Conservation (phyloP, 2,329 filamentous ascomycete genomes). For the Coniochaeta ligniaria region DNA sequence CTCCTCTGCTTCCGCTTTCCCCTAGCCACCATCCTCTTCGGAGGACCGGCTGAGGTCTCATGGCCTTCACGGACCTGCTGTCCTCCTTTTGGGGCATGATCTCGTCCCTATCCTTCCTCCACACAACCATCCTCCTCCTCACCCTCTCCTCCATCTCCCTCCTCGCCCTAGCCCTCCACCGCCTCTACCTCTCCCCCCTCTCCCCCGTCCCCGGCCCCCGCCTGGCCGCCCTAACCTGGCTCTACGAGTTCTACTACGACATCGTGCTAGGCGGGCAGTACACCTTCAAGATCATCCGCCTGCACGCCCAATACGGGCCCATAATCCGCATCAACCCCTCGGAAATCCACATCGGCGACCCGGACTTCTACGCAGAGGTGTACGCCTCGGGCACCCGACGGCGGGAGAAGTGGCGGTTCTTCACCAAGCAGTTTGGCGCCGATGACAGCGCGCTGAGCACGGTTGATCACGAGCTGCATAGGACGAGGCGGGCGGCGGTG, state of each 20-base stretch:
- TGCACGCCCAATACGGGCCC: constrained; percentile 28
- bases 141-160: neutral
- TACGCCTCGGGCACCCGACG: constrained; percentile 9
- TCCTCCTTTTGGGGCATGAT: neutral
- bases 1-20: neutral
- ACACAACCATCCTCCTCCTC: neutral
- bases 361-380: constrained; percentile 18
- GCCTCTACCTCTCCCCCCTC: constrained; percentile 9
- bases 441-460: constrained; percentile 6
- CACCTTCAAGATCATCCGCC: constrained; percentile 18
- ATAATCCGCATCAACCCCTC: constrained; percentile 24
- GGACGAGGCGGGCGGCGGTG: constrained; percentile 8
- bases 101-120: neutral
- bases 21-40: neutral
- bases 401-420: constrained; percentile 11
- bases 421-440: constrained; percentile 8
- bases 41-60: neutral
- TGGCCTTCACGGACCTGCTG: neutral
- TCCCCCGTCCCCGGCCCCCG: constrained; percentile 23
- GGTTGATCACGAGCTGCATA: constrained; percentile 12
- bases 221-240: constrained; percentile 20
- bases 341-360: constrained; percentile 23
- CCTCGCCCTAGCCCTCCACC: neutral
- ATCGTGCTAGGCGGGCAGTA: constrained; percentile 18
- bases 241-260: constrained; percentile 26